These are phyloP conservation scores for Syncephalastrum racemosum DNA, from an alignment of 371 early-diverging fungal genomes.

Conservation along the genomic window DNA sequence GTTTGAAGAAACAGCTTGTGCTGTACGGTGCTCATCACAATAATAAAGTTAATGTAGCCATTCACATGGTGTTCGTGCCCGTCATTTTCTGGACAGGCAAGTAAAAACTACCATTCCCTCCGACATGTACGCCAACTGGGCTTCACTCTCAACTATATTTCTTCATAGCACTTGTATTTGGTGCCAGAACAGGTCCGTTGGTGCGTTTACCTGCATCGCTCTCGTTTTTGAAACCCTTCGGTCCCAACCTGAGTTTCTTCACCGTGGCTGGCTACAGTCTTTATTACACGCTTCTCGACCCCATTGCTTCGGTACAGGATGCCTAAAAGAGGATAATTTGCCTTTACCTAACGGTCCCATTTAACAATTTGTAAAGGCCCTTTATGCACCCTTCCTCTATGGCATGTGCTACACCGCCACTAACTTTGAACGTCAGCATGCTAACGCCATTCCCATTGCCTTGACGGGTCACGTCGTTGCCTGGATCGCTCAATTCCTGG, in stretches of 20 bases:
- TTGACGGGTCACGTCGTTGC: conserved; percentile 61
- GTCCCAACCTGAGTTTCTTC: conserved; percentile 63
- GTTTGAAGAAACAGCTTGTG: conserved; percentile 73
- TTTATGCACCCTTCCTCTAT: conserved; percentile 65
- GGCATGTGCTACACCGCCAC: conserved; percentile 61
- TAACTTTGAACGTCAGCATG: conserved; percentile 44
- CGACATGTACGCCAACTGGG: background rate
- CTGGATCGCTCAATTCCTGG: conserved; percentile 91
- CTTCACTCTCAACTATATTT: background rate
- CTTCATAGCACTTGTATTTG: conserved; percentile 58
- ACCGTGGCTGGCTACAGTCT: conserved; percentile 50
- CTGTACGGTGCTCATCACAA: conserved; percentile 82
- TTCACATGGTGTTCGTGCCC: conserved; percentile 93
- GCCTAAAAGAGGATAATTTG: conserved; percentile 11
- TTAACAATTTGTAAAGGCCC: conserved; percentile 25
- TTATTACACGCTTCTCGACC: conserved; percentile 84
- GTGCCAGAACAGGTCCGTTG: conserved; percentile 58
- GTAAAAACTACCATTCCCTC: background rate
- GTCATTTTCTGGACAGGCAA: conserved; percentile 80
- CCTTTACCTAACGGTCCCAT: background rate
- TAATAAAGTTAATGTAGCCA: conserved; percentile 73
- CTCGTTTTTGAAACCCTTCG: conserved; percentile 27
- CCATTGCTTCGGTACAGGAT: conserved; percentile 62
- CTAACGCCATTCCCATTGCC: conserved; percentile 55
- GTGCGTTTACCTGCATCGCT: conserved; percentile 21